phyloP scores from a whole-genome alignment of 225 moss, liverwort and hornwort genomes.

The Marchantia paleacea region DNA sequence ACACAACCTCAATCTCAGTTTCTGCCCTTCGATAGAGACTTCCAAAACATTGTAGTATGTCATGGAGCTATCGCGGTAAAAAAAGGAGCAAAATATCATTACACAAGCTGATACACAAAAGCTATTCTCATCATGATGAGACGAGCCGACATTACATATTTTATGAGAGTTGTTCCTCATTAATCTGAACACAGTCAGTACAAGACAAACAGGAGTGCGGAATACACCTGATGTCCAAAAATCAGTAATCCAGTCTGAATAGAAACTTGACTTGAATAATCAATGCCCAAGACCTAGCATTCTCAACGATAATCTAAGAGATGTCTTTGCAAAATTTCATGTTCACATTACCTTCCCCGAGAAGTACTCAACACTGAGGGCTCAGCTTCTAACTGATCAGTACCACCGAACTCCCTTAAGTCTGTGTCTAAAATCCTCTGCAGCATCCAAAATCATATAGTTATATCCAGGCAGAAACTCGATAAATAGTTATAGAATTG shows the following conservation, averaged over 20 bases:
- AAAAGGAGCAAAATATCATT: no score
- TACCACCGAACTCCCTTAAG: slow-evolving; percentile 68
- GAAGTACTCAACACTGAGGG: slow-evolving; percentile 44
- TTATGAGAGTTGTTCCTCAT: no score
- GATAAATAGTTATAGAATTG: slow-evolving; percentile 8
- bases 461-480: not conserved
- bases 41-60: no score
- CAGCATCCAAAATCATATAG: slow-evolving; percentile 18
- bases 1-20: no score
- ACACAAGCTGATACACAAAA: no score
- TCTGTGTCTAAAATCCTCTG: slow-evolving; percentile 89
- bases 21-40: no score
- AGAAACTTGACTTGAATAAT: no score
- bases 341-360: slow-evolving; percentile 46
- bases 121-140: no score
- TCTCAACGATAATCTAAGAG: not conserved
- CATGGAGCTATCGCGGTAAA: no score
- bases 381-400: slow-evolving; percentile 44
- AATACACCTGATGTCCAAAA: not conserved
- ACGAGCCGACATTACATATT: no score
- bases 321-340: not conserved
- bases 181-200: no score
- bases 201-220: not conserved
- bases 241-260: not conserved
- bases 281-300: not conserved